A percentile compares a stretch with the other conserved stretches of the same genome.
Conservation (phyloP, 768 basidiomycete species). For the Phlebiopsis flavidoalba region DNA sequence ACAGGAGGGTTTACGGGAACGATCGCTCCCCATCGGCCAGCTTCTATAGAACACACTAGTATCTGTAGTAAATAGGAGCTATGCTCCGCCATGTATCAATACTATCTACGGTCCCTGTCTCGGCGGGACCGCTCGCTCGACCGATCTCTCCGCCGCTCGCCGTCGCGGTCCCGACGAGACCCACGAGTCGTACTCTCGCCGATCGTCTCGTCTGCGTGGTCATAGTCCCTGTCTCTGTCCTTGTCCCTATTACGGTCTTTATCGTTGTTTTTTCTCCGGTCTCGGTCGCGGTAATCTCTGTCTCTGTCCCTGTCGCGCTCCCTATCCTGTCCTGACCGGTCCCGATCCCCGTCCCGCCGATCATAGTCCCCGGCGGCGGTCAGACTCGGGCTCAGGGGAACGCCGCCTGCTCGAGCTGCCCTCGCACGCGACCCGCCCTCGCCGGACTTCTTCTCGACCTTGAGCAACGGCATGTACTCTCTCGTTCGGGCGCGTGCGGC, state of each 20-base stretch:
- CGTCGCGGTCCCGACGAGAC: slow-evolving; percentile 4
- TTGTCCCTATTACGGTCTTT: slow-evolving; percentile 23
- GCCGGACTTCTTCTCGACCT: slow-evolving; percentile 42
- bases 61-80: background rate
- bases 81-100: background rate
- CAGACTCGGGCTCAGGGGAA: slow-evolving; percentile 32
- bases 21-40: background rate
- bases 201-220: slow-evolving; percentile 8
- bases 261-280: too few relatives aligned
- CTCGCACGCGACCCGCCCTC: slow-evolving; percentile 16
- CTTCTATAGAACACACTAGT: background rate
- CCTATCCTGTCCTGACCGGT: slow-evolving; percentile 22
- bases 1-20: slow-evolving; percentile 18
- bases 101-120: slow-evolving; percentile 10
- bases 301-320: slow-evolving; percentile 3
- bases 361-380: slow-evolving; percentile 19
- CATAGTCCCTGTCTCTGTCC: slow-evolving; percentile 11
- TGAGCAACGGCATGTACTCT: slow-evolving; percentile 83
- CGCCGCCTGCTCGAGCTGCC: slow-evolving; percentile 28
- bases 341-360: slow-evolving; percentile 17
- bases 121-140: slow-evolving; percentile 5
- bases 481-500: slow-evolving; percentile 53
- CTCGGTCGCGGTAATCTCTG: slow-evolving; percentile 22
- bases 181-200: slow-evolving; percentile 10
- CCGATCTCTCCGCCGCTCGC: slow-evolving; percentile 4